Evolutionary conservation across 495 filamentous ascomycete species (phyloP).

Genomic region (Neurospora hispaniola): DNA sequence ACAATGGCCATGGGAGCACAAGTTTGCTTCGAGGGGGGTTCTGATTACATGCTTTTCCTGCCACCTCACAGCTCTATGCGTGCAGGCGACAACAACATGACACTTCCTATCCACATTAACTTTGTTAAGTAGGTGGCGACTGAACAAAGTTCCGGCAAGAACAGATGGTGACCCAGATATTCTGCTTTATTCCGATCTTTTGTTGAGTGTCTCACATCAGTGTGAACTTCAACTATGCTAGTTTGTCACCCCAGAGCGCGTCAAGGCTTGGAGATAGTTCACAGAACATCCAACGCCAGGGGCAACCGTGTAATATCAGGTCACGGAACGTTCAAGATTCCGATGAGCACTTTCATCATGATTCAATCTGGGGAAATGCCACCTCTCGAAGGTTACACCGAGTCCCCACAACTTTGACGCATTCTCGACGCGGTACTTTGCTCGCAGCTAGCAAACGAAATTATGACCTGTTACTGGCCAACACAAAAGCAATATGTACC

Average conservation of each 20-base stretch:
- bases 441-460: neutral
- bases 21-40: neutral
- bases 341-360: neutral
- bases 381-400: neutral
- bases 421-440: neutral
- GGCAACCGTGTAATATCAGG: neutral
- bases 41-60: neutral
- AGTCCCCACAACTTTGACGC: neutral
- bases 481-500: neutral
- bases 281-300: neutral
- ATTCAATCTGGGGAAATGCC: neutral
- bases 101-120: neutral
- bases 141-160: neutral
- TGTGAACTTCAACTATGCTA: neutral
- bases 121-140: neutral
- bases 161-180: neutral
- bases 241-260: neutral
- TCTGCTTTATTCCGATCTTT: neutral
- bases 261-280: neutral
- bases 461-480: neutral
- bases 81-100: neutral
- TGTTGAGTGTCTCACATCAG: neutral
- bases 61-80: neutral
- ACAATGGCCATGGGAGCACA: neutral
- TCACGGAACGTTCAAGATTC: neutral